A percentile compares a stretch with the other conserved stretches of the same genome.
Evolutionary conservation across 2,329 filamentous ascomycete genomes (phyloP).

Genomic region (Aureobasidium namibiae): DNA sequence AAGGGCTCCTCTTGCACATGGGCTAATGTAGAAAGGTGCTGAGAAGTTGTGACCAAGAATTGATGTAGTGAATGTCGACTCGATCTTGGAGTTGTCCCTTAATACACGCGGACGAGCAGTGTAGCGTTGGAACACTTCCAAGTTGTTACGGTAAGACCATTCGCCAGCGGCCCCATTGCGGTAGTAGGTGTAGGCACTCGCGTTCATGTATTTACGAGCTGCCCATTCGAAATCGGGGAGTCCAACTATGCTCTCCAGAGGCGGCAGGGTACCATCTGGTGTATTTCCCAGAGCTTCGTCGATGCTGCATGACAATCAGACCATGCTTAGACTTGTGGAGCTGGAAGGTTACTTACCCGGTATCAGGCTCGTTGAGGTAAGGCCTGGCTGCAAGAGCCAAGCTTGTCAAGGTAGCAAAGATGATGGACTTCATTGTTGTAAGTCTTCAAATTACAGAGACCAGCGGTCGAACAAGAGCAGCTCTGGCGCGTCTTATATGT

Average conservation of each 20-base stretch:
- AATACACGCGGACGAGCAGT: constrained; percentile 22
- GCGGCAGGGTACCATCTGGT: constrained; percentile 20
- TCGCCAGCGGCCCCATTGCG: constrained; percentile 23
- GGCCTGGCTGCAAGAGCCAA: constrained; percentile 26
- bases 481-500: background rate
- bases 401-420: background rate
- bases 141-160: constrained; percentile 22
- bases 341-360: constrained; percentile 14
- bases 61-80: constrained; percentile 47
- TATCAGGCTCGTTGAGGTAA: constrained; percentile 30
- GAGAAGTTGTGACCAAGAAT: constrained; percentile 80
- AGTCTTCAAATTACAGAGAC: background rate
- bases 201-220: constrained; percentile 32
- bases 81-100: constrained; percentile 18
- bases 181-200: constrained; percentile 23
- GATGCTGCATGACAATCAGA: constrained; percentile 16
- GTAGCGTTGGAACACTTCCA: constrained; percentile 22
- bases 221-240: constrained; percentile 27
- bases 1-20: constrained; percentile 86
- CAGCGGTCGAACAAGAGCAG: background rate
- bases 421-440: background rate
- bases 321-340: too few species aligned
- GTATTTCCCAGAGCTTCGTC: constrained; percentile 21
- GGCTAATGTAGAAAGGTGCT: constrained; percentile 89
- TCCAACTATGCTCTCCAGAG: constrained; percentile 20